Evolutionary conservation across 768 basidiomycete genomes (phyloP), one percentile per base, ranked within the genome.

Genomic region (Leucosporidium creatinivorum): DNA sequence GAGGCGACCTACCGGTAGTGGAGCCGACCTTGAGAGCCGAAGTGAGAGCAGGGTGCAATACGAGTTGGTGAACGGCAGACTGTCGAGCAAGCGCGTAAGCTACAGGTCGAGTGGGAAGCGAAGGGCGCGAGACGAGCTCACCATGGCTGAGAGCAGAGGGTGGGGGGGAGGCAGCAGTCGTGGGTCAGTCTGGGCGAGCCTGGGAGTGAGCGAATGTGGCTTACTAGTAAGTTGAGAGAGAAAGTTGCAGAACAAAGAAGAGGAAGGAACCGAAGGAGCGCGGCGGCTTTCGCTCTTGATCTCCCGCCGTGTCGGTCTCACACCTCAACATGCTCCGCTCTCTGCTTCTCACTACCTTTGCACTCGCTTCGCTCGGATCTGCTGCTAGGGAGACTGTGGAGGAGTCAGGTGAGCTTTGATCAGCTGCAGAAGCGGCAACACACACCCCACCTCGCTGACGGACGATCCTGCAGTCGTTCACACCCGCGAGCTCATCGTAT

Each of bases 1-100:
- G n/a, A 28, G 19, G 19, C 12, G 39, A 57, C 69, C 10, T 0
- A 62, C 69, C 69, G 30, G 90, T 96, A 0, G 91, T 92, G 25
- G 83, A 83, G 58, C 87, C 84, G 58, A 89, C 85, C 76, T 87
- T 89, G 77, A 97, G 80, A 30, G 84, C 79, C 69, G 88, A 85
- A 47, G 88, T 87, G 39, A 91, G 82, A 1, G 83, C 80, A 13
- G 94, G 94, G 74, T 97, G 92, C 55, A 97, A 84, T 65, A 97
- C 82, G 69, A 94, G 76, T 75, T 93, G 74, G 48, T 77, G 76
- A 36, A 58, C 57, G 57, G 57, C 57, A n/a, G 57, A 58, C 57
- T 58, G 33, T 21, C 7, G 7, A 17, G 19, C 7, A 6, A 44
- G 39, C 39, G 8, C 30, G 21, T 58, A 7, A 39, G 57, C 55